Conservation (phyloP, 2,329 filamentous ascomycete genomes). For the Chaetomium globosum region DNA sequence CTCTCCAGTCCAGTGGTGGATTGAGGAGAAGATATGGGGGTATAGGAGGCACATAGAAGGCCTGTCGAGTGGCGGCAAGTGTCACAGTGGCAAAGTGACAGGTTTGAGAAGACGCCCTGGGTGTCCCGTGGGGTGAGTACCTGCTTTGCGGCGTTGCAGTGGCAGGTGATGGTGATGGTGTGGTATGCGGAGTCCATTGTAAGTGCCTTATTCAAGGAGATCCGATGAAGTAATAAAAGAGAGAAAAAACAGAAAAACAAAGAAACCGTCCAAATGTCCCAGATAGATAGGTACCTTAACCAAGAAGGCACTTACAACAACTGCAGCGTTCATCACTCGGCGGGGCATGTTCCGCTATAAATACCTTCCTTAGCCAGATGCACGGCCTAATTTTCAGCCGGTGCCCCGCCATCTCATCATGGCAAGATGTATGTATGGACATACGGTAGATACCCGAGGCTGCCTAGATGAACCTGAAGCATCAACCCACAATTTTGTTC, state of each 20-base stretch:
- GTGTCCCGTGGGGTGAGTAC: neutral
- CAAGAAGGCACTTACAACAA: neutral
- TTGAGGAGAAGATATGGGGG: conserved; percentile 35
- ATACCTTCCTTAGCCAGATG: too few species aligned
- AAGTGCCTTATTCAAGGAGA: neutral
- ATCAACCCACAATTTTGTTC: too few species aligned
- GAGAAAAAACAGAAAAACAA: too few species aligned
- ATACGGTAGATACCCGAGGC: too few species aligned
- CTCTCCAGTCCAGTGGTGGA: conserved; percentile 29
- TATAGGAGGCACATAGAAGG: conserved; percentile 46
- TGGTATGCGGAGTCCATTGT: conserved; percentile 5
- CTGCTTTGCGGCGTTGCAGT: conserved; percentile 33
- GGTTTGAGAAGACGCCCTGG: conserved; percentile 9
- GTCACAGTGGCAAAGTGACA: conserved; percentile 38
- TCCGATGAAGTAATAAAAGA: neutral
- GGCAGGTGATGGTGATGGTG: conserved; percentile 39
- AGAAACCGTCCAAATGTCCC: neutral
- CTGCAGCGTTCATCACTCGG: neutral
- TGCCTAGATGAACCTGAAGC: too few species aligned
- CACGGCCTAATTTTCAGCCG: conserved; percentile 10
- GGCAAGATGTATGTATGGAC: neutral
- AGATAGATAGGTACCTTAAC: neutral
- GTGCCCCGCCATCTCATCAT: neutral
- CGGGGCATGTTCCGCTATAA: too few species aligned
- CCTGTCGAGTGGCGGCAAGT: conserved; percentile 41